phyloP scores from a whole-genome alignment of 305 asterid species.

The Plantago coronopus region DNA sequence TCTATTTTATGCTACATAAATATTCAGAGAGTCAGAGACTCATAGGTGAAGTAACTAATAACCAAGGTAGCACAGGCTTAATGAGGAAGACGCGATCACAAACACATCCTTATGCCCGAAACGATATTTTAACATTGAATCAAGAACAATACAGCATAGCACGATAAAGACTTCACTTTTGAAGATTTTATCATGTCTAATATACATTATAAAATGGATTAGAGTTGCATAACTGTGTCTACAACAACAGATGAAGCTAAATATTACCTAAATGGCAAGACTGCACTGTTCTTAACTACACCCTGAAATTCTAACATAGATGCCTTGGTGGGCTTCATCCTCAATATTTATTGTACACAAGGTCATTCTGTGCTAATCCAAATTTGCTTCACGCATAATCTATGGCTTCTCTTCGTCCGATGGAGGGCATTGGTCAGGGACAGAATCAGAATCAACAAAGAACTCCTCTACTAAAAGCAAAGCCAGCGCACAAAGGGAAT shows the following conservation, averaged over 20 bases:
- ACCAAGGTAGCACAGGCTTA: background rate
- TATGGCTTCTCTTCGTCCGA: conserved; percentile 63
- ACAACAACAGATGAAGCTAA: conserved; percentile 17
- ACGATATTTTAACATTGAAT: background rate
- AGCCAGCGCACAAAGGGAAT: conserved; percentile 10
- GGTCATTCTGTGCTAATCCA: conserved; percentile 8
- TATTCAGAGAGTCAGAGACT: background rate
- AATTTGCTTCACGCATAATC: conserved; percentile 16
- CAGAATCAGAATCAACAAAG: conserved; percentile 59
- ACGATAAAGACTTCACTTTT: conserved; percentile 10
- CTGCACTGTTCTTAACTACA: conserved; percentile 9
- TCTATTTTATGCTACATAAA: background rate
- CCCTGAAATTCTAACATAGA: conserved; percentile 6
- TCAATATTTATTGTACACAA: background rate
- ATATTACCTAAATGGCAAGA: conserved; percentile 8
- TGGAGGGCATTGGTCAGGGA: conserved; percentile 47
- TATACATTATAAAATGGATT: conserved; percentile 8
- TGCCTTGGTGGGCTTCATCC: background rate
- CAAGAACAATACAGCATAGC: conserved; percentile 11
- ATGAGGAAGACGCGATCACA: background rate
- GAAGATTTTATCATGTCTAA: conserved; percentile 11
- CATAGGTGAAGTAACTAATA: background rate
- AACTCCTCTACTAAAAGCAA: conserved; percentile 63
- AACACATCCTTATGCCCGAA: background rate
- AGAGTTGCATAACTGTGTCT: background rate